These are phyloP conservation scores for Hemerocallis citrina DNA, from an alignment of 106 monocot genomes.

Conservation along the genomic window DNA sequence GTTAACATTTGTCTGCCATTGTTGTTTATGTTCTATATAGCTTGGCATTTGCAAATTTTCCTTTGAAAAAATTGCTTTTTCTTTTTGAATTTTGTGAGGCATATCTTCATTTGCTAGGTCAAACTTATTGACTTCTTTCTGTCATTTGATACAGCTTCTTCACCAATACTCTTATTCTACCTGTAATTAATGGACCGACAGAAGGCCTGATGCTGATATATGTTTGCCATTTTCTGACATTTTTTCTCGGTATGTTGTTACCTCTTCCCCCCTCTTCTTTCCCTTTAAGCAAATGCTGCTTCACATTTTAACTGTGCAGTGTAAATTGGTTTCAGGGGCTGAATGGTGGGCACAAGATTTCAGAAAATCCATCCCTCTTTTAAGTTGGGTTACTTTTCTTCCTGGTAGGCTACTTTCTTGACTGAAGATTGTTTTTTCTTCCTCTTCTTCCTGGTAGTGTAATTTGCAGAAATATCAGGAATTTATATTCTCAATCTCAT, in stretches of 20 bases:
- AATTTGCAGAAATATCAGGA: too few species aligned
- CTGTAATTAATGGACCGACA: slow-evolving; percentile 87
- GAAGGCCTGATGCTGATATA: slow-evolving; percentile 99
- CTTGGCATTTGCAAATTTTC: background rate
- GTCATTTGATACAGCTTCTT: slow-evolving; percentile 71
- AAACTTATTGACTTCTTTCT: slow-evolving; percentile 6
- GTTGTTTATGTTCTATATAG: background rate
- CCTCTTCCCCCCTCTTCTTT: background rate
- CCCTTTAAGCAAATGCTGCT: background rate
- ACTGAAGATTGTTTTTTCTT: too few species aligned
- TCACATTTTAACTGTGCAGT: background rate
- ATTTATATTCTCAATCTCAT: too few species aligned
- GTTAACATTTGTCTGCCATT: background rate
- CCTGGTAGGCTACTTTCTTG: slow-evolving; percentile 47
- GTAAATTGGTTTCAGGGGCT: slow-evolving; percentile 50
- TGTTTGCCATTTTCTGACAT: slow-evolving; percentile 71
- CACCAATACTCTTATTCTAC: slow-evolving; percentile 98
- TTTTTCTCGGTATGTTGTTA: slow-evolving; percentile 58
- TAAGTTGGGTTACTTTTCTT: slow-evolving; percentile 52
- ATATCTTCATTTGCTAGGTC: background rate
- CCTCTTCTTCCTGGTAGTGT: too few species aligned
- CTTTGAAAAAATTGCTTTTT: background rate
- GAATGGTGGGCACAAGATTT: slow-evolving; percentile 98
- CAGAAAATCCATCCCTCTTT: slow-evolving; percentile 58
- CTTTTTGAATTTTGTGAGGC: background rate